Evolutionary conservation across 495 filamentous ascomycete species (phyloP).

Genomic region (Hypoxylon subgilvum): DNA sequence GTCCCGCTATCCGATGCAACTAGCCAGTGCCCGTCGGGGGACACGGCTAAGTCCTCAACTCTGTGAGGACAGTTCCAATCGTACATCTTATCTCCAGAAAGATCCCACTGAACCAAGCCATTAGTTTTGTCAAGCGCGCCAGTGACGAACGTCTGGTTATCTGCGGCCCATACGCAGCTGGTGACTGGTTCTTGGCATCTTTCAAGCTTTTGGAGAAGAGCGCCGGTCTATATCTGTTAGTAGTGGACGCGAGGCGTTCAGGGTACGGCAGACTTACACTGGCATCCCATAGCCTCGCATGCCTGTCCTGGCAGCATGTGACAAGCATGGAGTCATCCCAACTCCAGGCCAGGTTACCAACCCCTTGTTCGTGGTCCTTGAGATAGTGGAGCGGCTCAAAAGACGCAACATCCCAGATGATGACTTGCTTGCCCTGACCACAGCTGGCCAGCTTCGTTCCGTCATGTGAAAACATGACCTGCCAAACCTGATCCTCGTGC

Average conservation of each 20-base stretch:
- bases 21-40: slow-evolving; percentile 76
- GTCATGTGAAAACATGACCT: slow-evolving; percentile 86
- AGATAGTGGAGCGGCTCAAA: slow-evolving; percentile 71
- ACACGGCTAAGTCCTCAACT: slow-evolving; percentile 83
- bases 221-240: slow-evolving; percentile 66
- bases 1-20: slow-evolving; percentile 75
- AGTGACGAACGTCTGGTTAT: slow-evolving; percentile 78
- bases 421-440: slow-evolving; percentile 72
- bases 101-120: slow-evolving; percentile 72
- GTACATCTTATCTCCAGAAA: slow-evolving; percentile 60
- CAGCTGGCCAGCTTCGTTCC: slow-evolving; percentile 83
- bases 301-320: slow-evolving; percentile 76
- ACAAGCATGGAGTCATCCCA: slow-evolving; percentile 86
- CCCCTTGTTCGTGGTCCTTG: slow-evolving; percentile 66
- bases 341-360: slow-evolving; percentile 86
- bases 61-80: slow-evolving; percentile 73
- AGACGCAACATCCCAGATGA: slow-evolving; percentile 79
- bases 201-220: slow-evolving; percentile 65
- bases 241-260: neutral
- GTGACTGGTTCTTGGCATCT: slow-evolving; percentile 82
- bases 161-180: slow-evolving; percentile 81
- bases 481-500: slow-evolving; percentile 88
- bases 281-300: slow-evolving; percentile 79
- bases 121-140: slow-evolving; percentile 73
- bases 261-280: slow-evolving; percentile 59